A percentile compares a stretch with the other conserved stretches of the same genome.
Conservation (phyloP, 1,284 basidiomycete genomes). For the Trichosporon sp. region DNA sequence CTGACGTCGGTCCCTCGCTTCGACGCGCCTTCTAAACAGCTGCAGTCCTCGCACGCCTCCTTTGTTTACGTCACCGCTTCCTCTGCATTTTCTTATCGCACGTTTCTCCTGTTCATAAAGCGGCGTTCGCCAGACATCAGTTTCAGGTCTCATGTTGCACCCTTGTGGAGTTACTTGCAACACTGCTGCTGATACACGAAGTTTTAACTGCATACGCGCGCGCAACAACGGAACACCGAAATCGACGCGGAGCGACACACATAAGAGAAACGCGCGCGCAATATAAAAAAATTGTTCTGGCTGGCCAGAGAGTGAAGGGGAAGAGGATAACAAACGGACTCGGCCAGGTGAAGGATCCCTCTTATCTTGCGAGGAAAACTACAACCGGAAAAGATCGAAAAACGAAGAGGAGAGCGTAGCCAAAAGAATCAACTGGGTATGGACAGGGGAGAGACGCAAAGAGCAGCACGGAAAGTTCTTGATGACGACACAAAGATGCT, state of each 20-base stretch:
- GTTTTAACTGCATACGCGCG: constrained; percentile 19
- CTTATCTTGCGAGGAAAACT: constrained; percentile 3
- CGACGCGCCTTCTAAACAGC: neutral
- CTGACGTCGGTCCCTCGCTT: constrained; percentile 1
- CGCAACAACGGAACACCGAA: constrained; percentile 12
- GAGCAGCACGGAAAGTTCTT: constrained; percentile 20
- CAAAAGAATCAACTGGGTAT: constrained; percentile 9
- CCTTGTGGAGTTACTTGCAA: too few relatives aligned
- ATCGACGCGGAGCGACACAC: constrained; percentile 13
- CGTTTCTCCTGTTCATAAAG: neutral
- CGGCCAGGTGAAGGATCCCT: constrained; percentile 19
- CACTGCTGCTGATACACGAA: constrained; percentile 7
- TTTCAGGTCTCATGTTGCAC: neutral
- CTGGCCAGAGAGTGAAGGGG: constrained; percentile 15
- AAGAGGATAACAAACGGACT: neutral
- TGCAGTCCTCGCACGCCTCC: too few relatives aligned
- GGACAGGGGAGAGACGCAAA: constrained; percentile 12
- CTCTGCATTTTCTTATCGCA: neutral
- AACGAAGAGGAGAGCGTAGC: constrained; percentile 13
- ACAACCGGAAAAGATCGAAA: constrained; percentile 21
- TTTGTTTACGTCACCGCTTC: neutral
- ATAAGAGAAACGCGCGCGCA: constrained; percentile 16
- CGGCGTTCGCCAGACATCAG: neutral
- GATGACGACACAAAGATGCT: constrained; percentile 11
- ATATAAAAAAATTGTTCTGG: constrained; percentile 16